These are phyloP conservation scores for Pichia paraexigua DNA, from an alignment of 805 yeast species.

Conservation along the genomic window DNA sequence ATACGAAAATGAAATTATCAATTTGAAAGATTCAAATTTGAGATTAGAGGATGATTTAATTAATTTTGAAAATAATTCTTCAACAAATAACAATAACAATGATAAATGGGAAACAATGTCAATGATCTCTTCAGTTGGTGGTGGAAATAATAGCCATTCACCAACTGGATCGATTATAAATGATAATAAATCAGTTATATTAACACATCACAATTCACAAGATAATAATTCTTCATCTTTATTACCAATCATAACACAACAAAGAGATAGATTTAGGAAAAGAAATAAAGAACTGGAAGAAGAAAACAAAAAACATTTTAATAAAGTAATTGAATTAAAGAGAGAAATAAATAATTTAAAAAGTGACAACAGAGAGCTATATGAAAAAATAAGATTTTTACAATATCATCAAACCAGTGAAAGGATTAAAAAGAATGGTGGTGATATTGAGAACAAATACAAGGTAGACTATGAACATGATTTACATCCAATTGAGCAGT, in stretches of 20 bases:
- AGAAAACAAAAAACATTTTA: slow-evolving; percentile 54
- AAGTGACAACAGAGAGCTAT: slow-evolving; percentile 68
- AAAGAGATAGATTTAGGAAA: slow-evolving; percentile 87
- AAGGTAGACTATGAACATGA: slow-evolving; percentile 64
- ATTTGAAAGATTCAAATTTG: slow-evolving; percentile 39
- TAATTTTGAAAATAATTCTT: slow-evolving; percentile 37
- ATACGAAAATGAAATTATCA: slow-evolving; percentile 32
- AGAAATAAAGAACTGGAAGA: slow-evolving; percentile 79
- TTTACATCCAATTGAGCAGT: slow-evolving; percentile 75
- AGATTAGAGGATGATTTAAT: slow-evolving; percentile 72
- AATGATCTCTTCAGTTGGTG: slow-evolving; percentile 54
- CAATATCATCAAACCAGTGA: slow-evolving; percentile 39
- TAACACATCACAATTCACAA: neutral
- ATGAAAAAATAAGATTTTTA: slow-evolving; percentile 66
- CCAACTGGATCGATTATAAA: neutral
- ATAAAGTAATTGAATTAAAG: slow-evolving; percentile 50
- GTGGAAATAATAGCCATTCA: slow-evolving; percentile 21
- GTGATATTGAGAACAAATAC: slow-evolving; percentile 48
- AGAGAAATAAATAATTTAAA: slow-evolving; percentile 57
- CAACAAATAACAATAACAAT: slow-evolving; percentile 22
- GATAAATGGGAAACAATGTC: slow-evolving; percentile 58
- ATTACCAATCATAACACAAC: slow-evolving; percentile 84
- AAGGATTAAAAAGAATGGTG: slow-evolving; percentile 20
- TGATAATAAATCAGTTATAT: neutral
- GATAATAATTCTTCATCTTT: slow-evolving; percentile 33